A percentile compares a stretch with the other conserved stretches of the same genome.
phyloP scores from a whole-genome alignment of 2,329 filamentous ascomycete species.

The Colletotrichum cuscutae region DNA sequence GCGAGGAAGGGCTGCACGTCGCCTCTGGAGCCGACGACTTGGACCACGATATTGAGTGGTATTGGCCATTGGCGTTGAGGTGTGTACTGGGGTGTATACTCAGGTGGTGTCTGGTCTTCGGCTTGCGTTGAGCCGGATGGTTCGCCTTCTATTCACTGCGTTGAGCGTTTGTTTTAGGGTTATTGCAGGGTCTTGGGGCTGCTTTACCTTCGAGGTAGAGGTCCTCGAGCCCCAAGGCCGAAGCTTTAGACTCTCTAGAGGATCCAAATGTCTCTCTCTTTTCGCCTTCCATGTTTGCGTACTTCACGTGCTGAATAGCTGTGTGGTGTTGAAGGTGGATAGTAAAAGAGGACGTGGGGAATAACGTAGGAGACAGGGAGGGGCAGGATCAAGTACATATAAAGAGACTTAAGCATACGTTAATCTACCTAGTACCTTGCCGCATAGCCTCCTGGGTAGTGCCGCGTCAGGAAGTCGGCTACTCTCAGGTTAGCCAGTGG shows the following conservation, averaged over 20 bases:
- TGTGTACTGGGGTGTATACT: slow-evolving; percentile 1
- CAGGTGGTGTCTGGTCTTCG: slow-evolving; percentile 11
- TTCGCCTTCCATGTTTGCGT: background rate
- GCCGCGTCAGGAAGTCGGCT: slow-evolving; percentile 5
- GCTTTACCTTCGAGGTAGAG: slow-evolving; percentile 14
- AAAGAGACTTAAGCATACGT: slow-evolving; percentile 16
- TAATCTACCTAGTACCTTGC: background rate
- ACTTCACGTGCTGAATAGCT: background rate
- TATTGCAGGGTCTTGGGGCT: background rate
- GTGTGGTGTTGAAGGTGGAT: background rate
- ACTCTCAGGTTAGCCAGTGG: background rate
- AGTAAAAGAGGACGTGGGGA: background rate
- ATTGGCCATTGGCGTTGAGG: slow-evolving; percentile 13
- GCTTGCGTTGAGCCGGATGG: background rate
- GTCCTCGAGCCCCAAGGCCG: slow-evolving; percentile 7
- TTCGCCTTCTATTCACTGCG: slow-evolving; percentile 14
- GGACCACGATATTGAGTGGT: slow-evolving; percentile 62
- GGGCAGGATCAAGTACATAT: too few relatives aligned
- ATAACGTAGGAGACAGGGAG: background rate
- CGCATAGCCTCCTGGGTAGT: background rate
- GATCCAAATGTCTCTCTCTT: background rate
- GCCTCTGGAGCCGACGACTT: slow-evolving; percentile 63
- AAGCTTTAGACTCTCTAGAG: slow-evolving; percentile 17
- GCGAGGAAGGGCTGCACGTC: slow-evolving; percentile 68
- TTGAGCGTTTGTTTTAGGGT: background rate